Conservation (phyloP, 2,329 filamentous ascomycete species). For the Aphanocladium album region DNA sequence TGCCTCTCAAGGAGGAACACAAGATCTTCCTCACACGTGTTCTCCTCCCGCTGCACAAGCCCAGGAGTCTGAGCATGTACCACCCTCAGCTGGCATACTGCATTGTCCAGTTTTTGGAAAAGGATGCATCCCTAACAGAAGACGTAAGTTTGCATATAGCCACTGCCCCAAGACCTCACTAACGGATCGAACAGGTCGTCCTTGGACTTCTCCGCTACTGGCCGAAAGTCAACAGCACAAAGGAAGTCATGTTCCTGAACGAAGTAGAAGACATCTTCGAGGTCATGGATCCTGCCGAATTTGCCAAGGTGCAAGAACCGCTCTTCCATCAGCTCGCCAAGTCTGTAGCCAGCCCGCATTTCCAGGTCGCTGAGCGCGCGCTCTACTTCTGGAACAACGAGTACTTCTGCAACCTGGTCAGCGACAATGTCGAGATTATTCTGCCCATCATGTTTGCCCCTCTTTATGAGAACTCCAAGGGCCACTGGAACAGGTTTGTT, state of each 20-base stretch:
- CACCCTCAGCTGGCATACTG: conserved; percentile 97
- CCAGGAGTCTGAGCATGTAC: conserved; percentile 99
- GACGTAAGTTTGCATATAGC: conserved; percentile 44
- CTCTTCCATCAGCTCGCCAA: conserved; percentile 96
- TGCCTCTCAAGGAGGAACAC: conserved; percentile 96
- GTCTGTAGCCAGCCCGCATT: conserved; percentile 96
- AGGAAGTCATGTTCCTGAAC: conserved; percentile 99
- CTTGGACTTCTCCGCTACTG: conserved; percentile 92
- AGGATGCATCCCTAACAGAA: conserved; percentile 94
- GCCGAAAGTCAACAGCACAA: conserved; percentile 99
- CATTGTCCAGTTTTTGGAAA: conserved; percentile 97
- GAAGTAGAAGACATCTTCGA: conserved; percentile 99
- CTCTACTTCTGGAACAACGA: conserved; percentile 99
- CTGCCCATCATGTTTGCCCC: conserved; percentile 99
- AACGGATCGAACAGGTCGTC: conserved; percentile 66
- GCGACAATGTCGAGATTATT: conserved; percentile 98
- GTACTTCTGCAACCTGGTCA: conserved; percentile 98
- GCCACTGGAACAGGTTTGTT: conserved; percentile 92
- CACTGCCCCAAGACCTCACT: conserved; percentile 15
- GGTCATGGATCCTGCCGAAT: conserved; percentile 98
- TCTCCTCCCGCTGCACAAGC: conserved; percentile 90
- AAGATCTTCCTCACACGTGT: conserved; percentile 96
- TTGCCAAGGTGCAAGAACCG: conserved; percentile 96
- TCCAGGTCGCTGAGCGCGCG: conserved; percentile 95
- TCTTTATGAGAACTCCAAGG: conserved; percentile 97